Conservation (phyloP, 2,329 filamentous ascomycete species). For the Exophiala xenobiotica region DNA sequence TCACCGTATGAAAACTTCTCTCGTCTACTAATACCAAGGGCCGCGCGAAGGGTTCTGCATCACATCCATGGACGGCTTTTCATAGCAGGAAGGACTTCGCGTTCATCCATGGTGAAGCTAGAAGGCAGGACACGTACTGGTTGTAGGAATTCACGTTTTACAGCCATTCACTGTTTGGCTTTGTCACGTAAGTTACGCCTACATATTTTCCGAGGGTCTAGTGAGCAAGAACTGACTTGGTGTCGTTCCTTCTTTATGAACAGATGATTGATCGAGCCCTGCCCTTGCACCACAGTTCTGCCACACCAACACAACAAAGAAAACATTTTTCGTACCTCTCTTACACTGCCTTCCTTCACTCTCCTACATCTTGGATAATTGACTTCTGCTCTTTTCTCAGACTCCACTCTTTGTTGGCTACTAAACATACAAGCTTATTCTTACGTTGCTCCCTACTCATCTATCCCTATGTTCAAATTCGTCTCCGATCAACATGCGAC, state of each 20-base stretch:
- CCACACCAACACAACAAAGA: conserved; percentile 1
- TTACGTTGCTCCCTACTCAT: not conserved
- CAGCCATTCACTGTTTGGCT: not conserved
- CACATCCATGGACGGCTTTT: no score
- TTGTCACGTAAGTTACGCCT: conserved; percentile 6
- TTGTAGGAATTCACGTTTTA: conserved; percentile 2
- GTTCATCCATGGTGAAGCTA: no score
- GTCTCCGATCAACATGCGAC: conserved; percentile 33
- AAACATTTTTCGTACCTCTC: not conserved
- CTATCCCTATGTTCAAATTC: conserved; percentile 24
- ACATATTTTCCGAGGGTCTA: not conserved
- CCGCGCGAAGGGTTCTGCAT: no score
- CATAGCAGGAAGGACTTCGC: no score
- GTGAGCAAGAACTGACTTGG: conserved; percentile 5
- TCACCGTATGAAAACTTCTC: no score
- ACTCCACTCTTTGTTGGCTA: no score
- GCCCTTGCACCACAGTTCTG: conserved; percentile 1
- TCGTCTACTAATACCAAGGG: no score
- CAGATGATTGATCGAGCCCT: not conserved
- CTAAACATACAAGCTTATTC: not conserved
- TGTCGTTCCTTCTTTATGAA: conserved; percentile 1
- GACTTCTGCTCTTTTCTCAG: no score
- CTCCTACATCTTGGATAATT: not conserved
- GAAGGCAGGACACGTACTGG: not conserved
- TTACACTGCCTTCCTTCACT: not conserved